These are phyloP conservation scores for Eucalyptus sideroxylon DNA, from an alignment of 345 rosid genomes.

Conservation along the genomic window DNA sequence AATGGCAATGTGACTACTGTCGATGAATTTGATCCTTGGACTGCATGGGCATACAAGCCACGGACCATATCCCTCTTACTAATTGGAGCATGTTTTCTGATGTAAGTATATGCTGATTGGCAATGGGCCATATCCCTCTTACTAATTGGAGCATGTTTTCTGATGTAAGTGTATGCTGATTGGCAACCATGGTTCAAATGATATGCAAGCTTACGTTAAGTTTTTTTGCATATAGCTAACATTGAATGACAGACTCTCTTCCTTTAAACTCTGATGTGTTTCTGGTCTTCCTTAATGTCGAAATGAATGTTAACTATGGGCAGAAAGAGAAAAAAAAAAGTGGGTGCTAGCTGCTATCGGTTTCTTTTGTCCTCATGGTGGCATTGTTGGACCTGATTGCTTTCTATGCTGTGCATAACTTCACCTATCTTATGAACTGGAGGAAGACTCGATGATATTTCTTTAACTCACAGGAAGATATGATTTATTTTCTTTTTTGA, in stretches of 20 bases:
- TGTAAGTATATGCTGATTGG: constrained; percentile 32
- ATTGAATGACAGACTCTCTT: not conserved
- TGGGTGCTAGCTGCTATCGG: not conserved
- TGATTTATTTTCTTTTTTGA: not conserved
- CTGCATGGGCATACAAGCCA: constrained; percentile 99
- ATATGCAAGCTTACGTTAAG: not conserved
- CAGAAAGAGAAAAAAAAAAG: not conserved
- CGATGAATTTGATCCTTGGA: constrained; percentile 94
- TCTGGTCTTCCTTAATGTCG: not conserved
- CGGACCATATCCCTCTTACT: constrained; percentile 82
- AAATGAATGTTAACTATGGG: not conserved
- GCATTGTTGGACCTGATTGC: not conserved
- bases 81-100: constrained; percentile 87
- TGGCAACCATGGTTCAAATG: not conserved
- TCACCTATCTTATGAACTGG: not conserved
- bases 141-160: constrained; percentile 82
- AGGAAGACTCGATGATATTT: not conserved
- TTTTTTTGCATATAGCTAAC: not conserved
- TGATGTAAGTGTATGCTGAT: constrained; percentile 41
- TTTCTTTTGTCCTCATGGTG: not conserved
- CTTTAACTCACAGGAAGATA: not conserved
- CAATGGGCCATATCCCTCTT: constrained; percentile 86
- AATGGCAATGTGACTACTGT: constrained; percentile 8
- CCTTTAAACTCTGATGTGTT: not conserved
- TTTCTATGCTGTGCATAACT: not conserved